Evolutionary conservation across 345 rosid species (phyloP).

Genomic region (Salix purpurea): DNA sequence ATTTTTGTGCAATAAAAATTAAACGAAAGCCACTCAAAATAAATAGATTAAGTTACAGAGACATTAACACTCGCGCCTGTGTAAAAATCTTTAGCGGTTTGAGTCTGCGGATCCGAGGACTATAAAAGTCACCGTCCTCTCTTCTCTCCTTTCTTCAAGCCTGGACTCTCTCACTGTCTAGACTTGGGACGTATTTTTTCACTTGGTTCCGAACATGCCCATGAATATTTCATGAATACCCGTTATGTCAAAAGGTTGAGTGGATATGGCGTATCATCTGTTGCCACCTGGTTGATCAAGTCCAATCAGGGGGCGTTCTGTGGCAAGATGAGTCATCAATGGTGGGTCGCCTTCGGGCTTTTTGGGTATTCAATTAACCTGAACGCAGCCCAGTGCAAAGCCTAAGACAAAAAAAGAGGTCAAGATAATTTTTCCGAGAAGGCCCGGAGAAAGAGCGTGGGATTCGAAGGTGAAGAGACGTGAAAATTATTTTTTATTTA

Average conservation of each 20-base stretch:
- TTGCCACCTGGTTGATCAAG: neutral
- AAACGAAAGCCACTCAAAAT: neutral
- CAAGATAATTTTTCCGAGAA: neutral
- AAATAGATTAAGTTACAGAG: neutral
- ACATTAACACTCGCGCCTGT: neutral
- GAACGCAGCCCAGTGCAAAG: neutral
- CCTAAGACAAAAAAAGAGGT: neutral
- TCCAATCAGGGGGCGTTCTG: no score
- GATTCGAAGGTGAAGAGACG: no score
- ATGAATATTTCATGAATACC: neutral
- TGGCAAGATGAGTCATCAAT: neutral
- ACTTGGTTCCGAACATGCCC: neutral
- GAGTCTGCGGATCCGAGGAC: neutral
- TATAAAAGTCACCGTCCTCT: neutral
- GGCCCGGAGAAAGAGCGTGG: no score
- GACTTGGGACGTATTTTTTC: neutral
- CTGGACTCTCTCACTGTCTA: neutral
- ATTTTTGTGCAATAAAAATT: slow-evolving; percentile 2
- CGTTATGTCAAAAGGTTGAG: neutral
- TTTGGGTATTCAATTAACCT: neutral
- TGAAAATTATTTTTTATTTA: no score
- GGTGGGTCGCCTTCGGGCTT: neutral
- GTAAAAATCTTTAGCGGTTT: neutral
- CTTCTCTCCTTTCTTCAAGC: neutral
- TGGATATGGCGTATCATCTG: neutral